Evolutionary conservation across 768 basidiomycete genomes (phyloP).

Genomic region (Serendipita vermifera): DNA sequence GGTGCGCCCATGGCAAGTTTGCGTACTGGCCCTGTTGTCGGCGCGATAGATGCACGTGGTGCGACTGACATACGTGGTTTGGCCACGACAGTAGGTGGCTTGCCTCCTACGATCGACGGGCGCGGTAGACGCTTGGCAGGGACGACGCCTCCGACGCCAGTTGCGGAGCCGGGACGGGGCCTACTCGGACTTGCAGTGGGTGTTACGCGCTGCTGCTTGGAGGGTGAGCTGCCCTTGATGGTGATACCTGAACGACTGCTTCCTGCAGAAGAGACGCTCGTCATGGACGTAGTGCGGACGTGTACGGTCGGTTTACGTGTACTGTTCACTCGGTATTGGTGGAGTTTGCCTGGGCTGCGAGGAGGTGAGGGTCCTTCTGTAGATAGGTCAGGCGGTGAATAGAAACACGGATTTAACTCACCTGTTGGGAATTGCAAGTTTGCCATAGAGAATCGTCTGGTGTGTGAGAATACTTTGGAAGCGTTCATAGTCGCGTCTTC

Average conservation of each 20-base stretch:
- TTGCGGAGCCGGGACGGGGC: too few relatives aligned
- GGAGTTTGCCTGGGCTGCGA: too few relatives aligned
- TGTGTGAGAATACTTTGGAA: neutral
- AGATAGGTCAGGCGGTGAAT: too few relatives aligned
- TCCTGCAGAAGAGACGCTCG: neutral
- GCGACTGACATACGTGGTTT: neutral
- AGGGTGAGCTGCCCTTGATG: neutral
- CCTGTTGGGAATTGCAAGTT: constrained; percentile 2
- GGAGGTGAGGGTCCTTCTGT: too few relatives aligned
- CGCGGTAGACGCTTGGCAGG: neutral
- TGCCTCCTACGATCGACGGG: neutral
- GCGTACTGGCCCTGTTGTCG: too few relatives aligned
- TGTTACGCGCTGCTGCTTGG: neutral
- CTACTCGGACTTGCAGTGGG: neutral
- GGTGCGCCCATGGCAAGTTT: too few relatives aligned
- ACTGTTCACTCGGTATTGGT: neutral
- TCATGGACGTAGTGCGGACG: neutral
- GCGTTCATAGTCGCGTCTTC: constrained; percentile 1
- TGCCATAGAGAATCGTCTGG: constrained; percentile 2
- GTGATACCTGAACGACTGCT: neutral
- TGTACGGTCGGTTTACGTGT: neutral
- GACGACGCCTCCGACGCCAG: too few relatives aligned
- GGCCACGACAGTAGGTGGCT: too few relatives aligned
- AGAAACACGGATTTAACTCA: neutral
- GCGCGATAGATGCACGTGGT: neutral